Conservation (phyloP, 805 yeast species). For the Blastobotrys chiropterorum region DNA sequence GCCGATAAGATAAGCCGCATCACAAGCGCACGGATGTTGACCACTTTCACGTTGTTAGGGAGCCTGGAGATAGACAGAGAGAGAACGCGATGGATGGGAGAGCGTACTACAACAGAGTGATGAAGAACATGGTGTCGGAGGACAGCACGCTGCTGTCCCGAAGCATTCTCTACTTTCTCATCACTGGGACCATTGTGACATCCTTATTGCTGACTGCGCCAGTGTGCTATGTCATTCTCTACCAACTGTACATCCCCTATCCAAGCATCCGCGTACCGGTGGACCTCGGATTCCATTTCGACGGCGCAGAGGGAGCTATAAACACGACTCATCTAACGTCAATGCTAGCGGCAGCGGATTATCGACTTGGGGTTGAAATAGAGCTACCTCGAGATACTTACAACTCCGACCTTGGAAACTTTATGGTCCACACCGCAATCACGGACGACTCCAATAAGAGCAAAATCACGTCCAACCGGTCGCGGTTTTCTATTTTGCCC, state of each 20-base stretch:
- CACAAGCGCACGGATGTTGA: not conserved
- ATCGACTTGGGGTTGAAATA: slow-evolving; percentile 25
- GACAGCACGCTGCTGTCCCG: not conserved
- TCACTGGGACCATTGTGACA: slow-evolving; percentile 11
- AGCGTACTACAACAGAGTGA: not conserved
- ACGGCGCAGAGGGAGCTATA: slow-evolving; percentile 13
- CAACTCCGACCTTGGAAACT: slow-evolving; percentile 30
- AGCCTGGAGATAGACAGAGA: too few relatives aligned
- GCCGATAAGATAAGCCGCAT: not conserved
- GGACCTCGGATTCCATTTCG: slow-evolving; percentile 17
- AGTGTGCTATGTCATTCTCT: slow-evolving; percentile 16
- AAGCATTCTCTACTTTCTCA: slow-evolving; percentile 10
- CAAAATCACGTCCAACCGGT: not conserved
- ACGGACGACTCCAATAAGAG: slow-evolving; percentile 7
- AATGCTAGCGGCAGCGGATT: slow-evolving; percentile 17
- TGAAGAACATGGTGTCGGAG: not conserved
- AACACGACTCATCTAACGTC: slow-evolving; percentile 1
- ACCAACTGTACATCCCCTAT: slow-evolving; percentile 21
- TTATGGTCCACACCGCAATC: slow-evolving; percentile 24
- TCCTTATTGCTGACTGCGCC: slow-evolving; percentile 17
- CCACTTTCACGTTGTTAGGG: not conserved
- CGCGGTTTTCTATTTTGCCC: slow-evolving; percentile 18
- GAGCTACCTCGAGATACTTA: slow-evolving; percentile 27
- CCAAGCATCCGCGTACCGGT: slow-evolving; percentile 13
- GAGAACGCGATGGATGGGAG: not conserved